Evolutionary conservation across 2,329 filamentous ascomycete species (phyloP).

Genomic region (Penicillium brevicompactum): DNA sequence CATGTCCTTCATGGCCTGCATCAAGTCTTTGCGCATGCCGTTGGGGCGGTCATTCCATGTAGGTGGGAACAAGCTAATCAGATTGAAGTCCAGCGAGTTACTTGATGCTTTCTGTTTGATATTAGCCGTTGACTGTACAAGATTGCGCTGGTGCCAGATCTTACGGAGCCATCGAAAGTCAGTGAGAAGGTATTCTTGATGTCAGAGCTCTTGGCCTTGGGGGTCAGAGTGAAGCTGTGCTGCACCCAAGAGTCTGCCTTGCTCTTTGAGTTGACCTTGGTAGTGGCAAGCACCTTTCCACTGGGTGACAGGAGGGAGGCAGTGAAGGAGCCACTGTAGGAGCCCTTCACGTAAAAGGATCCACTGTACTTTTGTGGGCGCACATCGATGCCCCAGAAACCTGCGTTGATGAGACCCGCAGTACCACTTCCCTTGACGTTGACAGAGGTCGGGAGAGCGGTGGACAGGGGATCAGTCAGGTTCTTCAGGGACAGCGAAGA

Average conservation of each 20-base stretch:
- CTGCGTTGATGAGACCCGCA: slow-evolving; percentile 53
- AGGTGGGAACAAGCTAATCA: slow-evolving; percentile 57
- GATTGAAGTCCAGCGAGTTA: slow-evolving; percentile 52
- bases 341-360: slow-evolving; percentile 52
- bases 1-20: slow-evolving; percentile 41
- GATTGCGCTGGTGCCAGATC: not conserved
- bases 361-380: slow-evolving; percentile 51
- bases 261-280: slow-evolving; percentile 37
- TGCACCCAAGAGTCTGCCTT: slow-evolving; percentile 42
- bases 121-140: not conserved
- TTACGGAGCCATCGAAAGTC: slow-evolving; percentile 49
- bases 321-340: slow-evolving; percentile 38
- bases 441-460: slow-evolving; percentile 48
- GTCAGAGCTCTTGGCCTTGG: slow-evolving; percentile 24
- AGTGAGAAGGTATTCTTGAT: slow-evolving; percentile 56
- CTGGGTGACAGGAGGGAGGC: slow-evolving; percentile 43
- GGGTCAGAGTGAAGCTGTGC: slow-evolving; percentile 39
- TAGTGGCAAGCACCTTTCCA: slow-evolving; percentile 38
- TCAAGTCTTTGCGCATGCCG: slow-evolving; percentile 54
- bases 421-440: slow-evolving; percentile 45
- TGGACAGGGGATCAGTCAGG: slow-evolving; percentile 45
- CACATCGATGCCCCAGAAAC: slow-evolving; percentile 57
- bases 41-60: slow-evolving; percentile 57
- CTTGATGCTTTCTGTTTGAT: slow-evolving; percentile 33
- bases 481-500: slow-evolving; percentile 39